Conservation (phyloP, 495 filamentous ascomycete species). For the Copromyces sp. region DNA sequence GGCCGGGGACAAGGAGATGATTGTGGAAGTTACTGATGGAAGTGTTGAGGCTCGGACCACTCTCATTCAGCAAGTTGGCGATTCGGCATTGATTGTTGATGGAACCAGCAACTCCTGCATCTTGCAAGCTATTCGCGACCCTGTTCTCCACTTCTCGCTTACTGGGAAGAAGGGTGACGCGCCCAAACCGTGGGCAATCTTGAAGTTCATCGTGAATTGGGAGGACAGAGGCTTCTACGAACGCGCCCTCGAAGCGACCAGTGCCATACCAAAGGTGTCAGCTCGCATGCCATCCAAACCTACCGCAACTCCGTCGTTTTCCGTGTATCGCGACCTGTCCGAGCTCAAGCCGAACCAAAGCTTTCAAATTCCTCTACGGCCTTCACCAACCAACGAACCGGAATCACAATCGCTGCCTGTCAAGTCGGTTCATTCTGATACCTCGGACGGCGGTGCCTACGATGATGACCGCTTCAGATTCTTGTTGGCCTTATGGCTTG, state of each 20-base stretch:
- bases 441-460: not conserved
- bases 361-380: not conserved
- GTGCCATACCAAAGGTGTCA: not conserved
- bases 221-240: not conserved
- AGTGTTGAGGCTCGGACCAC: not conserved
- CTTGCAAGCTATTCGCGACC: not conserved
- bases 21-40: not conserved
- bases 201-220: not conserved
- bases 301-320: slow-evolving; percentile 33
- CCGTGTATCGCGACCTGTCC: slow-evolving; percentile 31
- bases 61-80: not conserved
- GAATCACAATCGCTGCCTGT: not conserved
- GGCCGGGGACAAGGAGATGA: not conserved
- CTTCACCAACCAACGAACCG: not conserved
- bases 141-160: not conserved
- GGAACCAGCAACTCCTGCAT: not conserved
- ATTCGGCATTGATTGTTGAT: not conserved
- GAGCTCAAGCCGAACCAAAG: slow-evolving; percentile 23
- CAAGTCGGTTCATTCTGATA: not conserved
- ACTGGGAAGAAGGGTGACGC: not conserved
- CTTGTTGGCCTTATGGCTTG: not conserved
- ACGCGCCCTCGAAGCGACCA: not conserved
- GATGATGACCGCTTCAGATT: not conserved
- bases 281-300: not conserved
- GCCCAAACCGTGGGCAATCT: not conserved